These are phyloP conservation scores for Udeniomyces megalosporus DNA, from an alignment of 768 basidiomycete genomes.

Conservation along the genomic window DNA sequence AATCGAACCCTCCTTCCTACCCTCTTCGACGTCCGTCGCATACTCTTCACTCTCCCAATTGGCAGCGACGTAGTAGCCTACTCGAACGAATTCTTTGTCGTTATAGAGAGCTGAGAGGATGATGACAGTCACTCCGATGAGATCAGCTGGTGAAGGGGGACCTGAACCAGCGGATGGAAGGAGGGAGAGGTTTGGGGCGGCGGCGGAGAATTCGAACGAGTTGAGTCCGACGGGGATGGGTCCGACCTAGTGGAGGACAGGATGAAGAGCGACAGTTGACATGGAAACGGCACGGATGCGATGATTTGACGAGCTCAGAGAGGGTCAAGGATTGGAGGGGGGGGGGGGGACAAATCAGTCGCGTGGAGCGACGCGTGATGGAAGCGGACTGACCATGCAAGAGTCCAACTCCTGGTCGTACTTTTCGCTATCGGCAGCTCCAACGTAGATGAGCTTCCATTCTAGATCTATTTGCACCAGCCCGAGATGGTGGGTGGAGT, in stretches of 20 bases:
- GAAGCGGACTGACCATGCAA: conserved; percentile 42
- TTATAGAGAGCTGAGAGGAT: conserved; percentile 91
- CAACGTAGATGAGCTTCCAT: conserved; percentile 95
- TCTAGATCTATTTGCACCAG: conserved; percentile 55
- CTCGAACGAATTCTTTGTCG: conserved; percentile 97
- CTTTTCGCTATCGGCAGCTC: conserved; percentile 75
- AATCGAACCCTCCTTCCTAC: conserved; percentile 54
- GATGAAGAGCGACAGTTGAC: too few relatives aligned
- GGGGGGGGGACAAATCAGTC: conserved; percentile 17
- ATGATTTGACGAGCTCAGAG: not conserved
- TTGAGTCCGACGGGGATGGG: conserved; percentile 94
- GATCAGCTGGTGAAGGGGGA: conserved; percentile 49
- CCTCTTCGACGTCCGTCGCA: conserved; percentile 43
- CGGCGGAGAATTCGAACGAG: conserved; percentile 88
- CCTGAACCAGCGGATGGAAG: conserved; percentile 57
- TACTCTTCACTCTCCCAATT: conserved; percentile 86
- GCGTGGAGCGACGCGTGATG: not conserved
- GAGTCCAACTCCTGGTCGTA: conserved; percentile 96
- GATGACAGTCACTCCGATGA: conserved; percentile 88
- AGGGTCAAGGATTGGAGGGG: not conserved
- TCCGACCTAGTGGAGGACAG: conserved; percentile 40
- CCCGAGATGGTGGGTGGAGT: not conserved
- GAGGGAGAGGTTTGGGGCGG: conserved; percentile 61
- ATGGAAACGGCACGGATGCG: not conserved
- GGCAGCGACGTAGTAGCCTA: conserved; percentile 98